Evolutionary conservation across 768 basidiomycete species (phyloP).

Genomic region (Neoboletus subvelutipes): DNA sequence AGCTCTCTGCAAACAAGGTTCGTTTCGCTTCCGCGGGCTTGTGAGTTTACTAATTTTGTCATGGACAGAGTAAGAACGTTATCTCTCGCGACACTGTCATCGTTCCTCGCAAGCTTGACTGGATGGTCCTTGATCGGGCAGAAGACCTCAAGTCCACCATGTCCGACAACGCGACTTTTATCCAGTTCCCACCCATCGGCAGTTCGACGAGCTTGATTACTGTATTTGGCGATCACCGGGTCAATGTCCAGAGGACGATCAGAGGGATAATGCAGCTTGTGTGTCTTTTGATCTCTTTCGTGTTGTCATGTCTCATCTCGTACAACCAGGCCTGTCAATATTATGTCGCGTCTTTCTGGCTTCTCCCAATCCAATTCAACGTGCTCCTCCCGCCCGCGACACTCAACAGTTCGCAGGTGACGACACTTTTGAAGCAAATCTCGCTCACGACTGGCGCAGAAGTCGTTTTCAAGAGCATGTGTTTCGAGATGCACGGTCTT

Average conservation of each 20-base stretch:
- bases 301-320: slow-evolving; percentile 22
- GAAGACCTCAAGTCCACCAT: slow-evolving; percentile 92
- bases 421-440: slow-evolving; percentile 82
- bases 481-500: slow-evolving; percentile 94
- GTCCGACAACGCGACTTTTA: slow-evolving; percentile 95
- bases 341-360: slow-evolving; percentile 97
- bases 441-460: slow-evolving; percentile 88
- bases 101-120: slow-evolving; percentile 94
- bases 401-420: slow-evolving; percentile 79
- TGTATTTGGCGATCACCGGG: slow-evolving; percentile 90
- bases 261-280: slow-evolving; percentile 94
- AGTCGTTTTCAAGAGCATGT: slow-evolving; percentile 95
- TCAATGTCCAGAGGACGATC: slow-evolving; percentile 93
- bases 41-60: neutral
- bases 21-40: neutral
- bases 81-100: slow-evolving; percentile 93
- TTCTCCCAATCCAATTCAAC: slow-evolving; percentile 91
- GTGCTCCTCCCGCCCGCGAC: slow-evolving; percentile 81
- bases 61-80: slow-evolving; percentile 73
- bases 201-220: slow-evolving; percentile 91
- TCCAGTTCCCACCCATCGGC: slow-evolving; percentile 90
- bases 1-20: slow-evolving; percentile 85
- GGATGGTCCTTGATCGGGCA: slow-evolving; percentile 96
- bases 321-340: slow-evolving; percentile 79
- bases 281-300: slow-evolving; percentile 34